phyloP scores from a whole-genome alignment of 805 yeast genomes.

The Kuraishia piskuri region DNA sequence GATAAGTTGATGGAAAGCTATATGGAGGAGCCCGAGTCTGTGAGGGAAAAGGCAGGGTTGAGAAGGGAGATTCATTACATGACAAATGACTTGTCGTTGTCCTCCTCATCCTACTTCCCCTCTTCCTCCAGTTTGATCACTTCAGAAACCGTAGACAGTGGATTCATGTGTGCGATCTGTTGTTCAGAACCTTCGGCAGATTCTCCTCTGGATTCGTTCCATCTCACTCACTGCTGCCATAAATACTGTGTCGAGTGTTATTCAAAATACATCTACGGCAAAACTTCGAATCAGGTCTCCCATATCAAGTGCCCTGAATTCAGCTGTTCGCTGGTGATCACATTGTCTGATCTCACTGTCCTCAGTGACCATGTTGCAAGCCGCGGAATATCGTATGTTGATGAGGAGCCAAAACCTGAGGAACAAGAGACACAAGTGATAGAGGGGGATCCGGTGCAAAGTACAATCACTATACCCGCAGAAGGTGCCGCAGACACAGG shows the following conservation, averaged over 20 bases:
- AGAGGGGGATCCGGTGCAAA: slow-evolving; percentile 3
- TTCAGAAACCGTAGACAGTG: slow-evolving; percentile 3
- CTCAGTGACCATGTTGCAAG: slow-evolving; percentile 15
- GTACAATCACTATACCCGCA: too few relatives aligned
- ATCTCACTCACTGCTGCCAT: slow-evolving; percentile 57
- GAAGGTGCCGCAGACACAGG: not conserved
- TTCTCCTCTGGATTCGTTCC: slow-evolving; percentile 29
- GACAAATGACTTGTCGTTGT: too few relatives aligned
- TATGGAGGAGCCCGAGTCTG: slow-evolving; percentile 16
- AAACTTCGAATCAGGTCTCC: slow-evolving; percentile 29
- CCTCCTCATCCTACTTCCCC: too few relatives aligned
- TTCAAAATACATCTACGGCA: slow-evolving; percentile 43
- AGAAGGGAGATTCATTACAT: slow-evolving; percentile 24
- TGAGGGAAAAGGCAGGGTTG: slow-evolving; percentile 19
- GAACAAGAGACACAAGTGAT: slow-evolving; percentile 4
- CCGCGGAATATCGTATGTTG: slow-evolving; percentile 3
- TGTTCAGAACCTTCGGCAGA: slow-evolving; percentile 40
- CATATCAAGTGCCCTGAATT: slow-evolving; percentile 63
- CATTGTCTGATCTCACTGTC: slow-evolving; percentile 29
- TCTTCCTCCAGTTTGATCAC: not conserved
- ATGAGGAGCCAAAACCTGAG: slow-evolving; percentile 6
- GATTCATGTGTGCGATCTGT: slow-evolving; percentile 59
- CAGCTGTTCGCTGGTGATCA: slow-evolving; percentile 35
- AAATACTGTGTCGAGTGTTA: slow-evolving; percentile 66
- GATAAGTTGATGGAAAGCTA: slow-evolving; percentile 48